These are phyloP conservation scores for Wickerhamiella azymoides DNA, from an alignment of 805 yeast genomes.

Conservation along the genomic window DNA sequence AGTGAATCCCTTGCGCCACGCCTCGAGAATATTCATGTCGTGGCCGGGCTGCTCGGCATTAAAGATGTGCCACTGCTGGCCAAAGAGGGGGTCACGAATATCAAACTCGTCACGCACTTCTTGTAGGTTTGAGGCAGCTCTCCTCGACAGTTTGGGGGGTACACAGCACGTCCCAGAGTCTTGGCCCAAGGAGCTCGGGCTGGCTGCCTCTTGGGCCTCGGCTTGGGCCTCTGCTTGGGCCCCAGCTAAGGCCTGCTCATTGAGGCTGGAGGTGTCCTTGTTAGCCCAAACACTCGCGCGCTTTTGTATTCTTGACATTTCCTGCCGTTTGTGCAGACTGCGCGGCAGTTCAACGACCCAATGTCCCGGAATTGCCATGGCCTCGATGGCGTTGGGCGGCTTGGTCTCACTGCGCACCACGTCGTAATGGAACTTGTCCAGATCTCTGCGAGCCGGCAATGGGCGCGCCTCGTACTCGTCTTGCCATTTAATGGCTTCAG, in stretches of 20 bases:
- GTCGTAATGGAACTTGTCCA: slow-evolving; percentile 12
- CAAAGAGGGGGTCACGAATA: slow-evolving; percentile 74
- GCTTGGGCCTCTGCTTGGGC: too few relatives aligned
- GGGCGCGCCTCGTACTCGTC: slow-evolving; percentile 14
- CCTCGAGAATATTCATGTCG: slow-evolving; percentile 74
- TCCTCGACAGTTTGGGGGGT: slow-evolving; percentile 1
- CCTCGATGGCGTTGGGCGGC: slow-evolving; percentile 13
- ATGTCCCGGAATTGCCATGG: slow-evolving; percentile 19
- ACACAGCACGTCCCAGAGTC: neutral
- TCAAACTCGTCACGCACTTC: slow-evolving; percentile 35
- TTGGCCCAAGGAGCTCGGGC: too few relatives aligned
- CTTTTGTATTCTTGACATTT: neutral
- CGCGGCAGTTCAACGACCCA: slow-evolving; percentile 16
- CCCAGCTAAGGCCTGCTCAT: neutral
- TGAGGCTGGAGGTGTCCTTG: neutral
- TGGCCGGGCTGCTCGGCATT: slow-evolving; percentile 61
- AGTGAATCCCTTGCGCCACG: slow-evolving; percentile 71
- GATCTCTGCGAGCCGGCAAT: slow-evolving; percentile 15
- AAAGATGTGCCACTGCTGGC: slow-evolving; percentile 81
- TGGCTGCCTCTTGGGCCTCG: too few relatives aligned
- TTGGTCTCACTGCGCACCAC: neutral
- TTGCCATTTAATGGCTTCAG: slow-evolving; percentile 12
- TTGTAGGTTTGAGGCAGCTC: slow-evolving; percentile 3
- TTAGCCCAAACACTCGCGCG: neutral
- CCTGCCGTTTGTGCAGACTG: slow-evolving; percentile 8